Conservation (phyloP, 2,329 filamentous ascomycete species). For the Claviceps cyperi region DNA sequence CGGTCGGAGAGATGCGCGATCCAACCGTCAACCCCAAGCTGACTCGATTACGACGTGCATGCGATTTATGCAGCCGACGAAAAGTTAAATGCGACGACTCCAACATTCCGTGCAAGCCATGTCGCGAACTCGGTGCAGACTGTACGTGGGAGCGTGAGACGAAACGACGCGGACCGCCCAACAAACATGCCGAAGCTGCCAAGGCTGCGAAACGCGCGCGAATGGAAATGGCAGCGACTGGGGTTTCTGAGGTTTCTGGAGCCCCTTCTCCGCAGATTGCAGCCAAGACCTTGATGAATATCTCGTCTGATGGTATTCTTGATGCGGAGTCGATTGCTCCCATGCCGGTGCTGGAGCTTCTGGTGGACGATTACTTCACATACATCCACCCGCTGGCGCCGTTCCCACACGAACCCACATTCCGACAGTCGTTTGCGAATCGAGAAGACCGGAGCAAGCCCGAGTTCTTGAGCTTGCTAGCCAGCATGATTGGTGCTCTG, state of each 20-base stretch:
- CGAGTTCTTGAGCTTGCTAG: constrained; percentile 54
- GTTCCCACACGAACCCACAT: constrained; percentile 67
- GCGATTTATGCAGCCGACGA: constrained; percentile 47
- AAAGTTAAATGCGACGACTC: constrained; percentile 48
- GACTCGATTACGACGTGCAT: constrained; percentile 42
- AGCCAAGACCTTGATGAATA: constrained; percentile 34
- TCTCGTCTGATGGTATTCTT: constrained; percentile 25
- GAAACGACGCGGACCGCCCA: constrained; percentile 43
- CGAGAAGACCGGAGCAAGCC: constrained; percentile 52
- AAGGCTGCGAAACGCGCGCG: constrained; percentile 36
- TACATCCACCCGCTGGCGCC: constrained; percentile 66
- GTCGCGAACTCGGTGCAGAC: constrained; percentile 40
- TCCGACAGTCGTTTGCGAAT: constrained; percentile 51
- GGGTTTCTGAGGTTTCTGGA: constrained; percentile 10
- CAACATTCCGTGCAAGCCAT: constrained; percentile 41
- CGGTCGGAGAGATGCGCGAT: constrained; percentile 19
- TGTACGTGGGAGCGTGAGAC: constrained; percentile 44
- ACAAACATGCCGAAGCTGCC: constrained; percentile 43
- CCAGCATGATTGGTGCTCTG: constrained; percentile 60
- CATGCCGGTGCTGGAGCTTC: constrained; percentile 48
- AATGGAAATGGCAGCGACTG: constrained; percentile 16
- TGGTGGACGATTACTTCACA: constrained; percentile 72
- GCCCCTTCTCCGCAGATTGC: constrained; percentile 31
- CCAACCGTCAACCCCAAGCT: constrained; percentile 33
- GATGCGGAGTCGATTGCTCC: constrained; percentile 59